Evolutionary conservation across 257 asterid species (phyloP), one percentile per base, ranked within the genome.

Genomic region (Prunella vulgaris): DNA sequence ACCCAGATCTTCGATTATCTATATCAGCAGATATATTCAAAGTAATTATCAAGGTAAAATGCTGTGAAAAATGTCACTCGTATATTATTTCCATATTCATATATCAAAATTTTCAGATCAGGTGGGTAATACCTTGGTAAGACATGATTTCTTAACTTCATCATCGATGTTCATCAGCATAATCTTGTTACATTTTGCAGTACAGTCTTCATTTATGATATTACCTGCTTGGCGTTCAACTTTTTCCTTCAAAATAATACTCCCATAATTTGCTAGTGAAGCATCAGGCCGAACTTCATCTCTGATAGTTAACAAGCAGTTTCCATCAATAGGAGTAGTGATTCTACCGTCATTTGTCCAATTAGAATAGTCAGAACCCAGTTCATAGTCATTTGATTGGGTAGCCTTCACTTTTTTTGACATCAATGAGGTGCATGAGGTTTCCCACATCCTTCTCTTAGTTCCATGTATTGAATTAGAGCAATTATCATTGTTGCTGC

Each of bases 91-190:
- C 49, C 48, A 44, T 9, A 70, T 32, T 42, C 48, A 17, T 22
- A 20, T 33, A 63, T 21, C 18, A 22, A 18, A 14, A 32, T 32
- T 7, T 17, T 37, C 37, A 21, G 22, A 35, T 24, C 32, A 21
- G 64, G 10, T 17, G 8, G 46, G 35, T 60, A 54, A 56, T 85
- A 90, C 98, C 96, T 93, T 85, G 73, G 87, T 80, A 37, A 93
- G 89, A 72, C 75, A 53, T 71, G 85, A 76, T 75, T 82, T 93
- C 84, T 93, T 93, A 44, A 78, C 79, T 14, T 77, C 88, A 75
- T 93, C 97, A 24, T 93, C 98, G 71, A 93, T 93, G 76, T 93
- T 84, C 98, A 90, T 93, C 79, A 93, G 80, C 92, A 87, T 83
- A 76, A 93, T 78, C 76, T 74, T 82, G 48, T 74, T 51, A 42